A percentile compares a stretch with the other conserved stretches of the same genome.
Conservation (phyloP, 140 eudicot genomes). For the Flaveria floridana region DNA sequence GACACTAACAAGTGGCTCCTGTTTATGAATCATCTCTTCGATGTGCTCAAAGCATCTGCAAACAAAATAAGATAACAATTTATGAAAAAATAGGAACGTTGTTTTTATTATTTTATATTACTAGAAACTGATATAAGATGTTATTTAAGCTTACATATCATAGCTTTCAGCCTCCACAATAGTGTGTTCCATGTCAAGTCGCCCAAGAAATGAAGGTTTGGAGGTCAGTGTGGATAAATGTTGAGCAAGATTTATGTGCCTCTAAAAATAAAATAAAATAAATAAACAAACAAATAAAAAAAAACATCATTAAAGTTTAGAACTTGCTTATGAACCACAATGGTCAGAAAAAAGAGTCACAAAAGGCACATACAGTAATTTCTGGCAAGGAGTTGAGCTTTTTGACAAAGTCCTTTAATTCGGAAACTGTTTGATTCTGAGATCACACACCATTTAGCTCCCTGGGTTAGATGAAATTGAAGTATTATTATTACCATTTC, state of each 20-base stretch:
- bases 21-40: conserved; percentile 94
- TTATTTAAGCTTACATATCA: conserved; percentile 68
- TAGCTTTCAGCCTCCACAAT: conserved; percentile 91
- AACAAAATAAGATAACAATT: conserved; percentile 22
- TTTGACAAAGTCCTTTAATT: conserved; percentile 93
- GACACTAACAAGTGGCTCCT: conserved; percentile 80
- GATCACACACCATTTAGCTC: conserved; percentile 12
- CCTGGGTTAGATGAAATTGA: background rate
- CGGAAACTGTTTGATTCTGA: conserved; percentile 92
- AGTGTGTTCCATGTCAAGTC: conserved; percentile 96
- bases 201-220: conserved; percentile 74
- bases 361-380: conserved; percentile 73
- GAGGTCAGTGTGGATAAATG: conserved; percentile 84
- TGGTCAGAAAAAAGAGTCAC: background rate
- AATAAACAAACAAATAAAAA: background rate
- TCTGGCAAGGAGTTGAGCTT: conserved; percentile 98
- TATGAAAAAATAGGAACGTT: background rate
- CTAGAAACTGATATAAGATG: background rate
- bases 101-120: background rate
- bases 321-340: background rate
- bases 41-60: conserved; percentile 87
- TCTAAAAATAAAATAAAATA: conserved; percentile 44
- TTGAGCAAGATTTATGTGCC: conserved; percentile 99
- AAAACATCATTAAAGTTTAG: background rate
- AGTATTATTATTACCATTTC: background rate